Conservation (phyloP, 2,329 filamentous ascomycete genomes). For the Claviceps sp. region DNA sequence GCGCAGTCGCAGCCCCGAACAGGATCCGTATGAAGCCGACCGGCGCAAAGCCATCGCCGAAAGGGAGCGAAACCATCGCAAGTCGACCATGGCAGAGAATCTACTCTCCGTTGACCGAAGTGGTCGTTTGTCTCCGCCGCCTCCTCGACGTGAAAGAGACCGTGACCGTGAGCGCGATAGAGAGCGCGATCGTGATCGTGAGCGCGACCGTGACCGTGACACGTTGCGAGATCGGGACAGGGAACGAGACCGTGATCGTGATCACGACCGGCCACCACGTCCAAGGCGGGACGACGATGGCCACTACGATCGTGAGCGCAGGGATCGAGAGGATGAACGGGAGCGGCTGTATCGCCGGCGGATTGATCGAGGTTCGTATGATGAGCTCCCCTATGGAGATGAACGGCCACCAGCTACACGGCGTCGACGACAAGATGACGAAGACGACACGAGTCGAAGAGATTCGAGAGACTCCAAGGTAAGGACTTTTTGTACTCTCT, state of each 20-base stretch:
- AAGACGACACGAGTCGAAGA: constrained; percentile 52
- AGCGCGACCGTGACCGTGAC: constrained; percentile 15
- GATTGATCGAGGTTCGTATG: constrained; percentile 59
- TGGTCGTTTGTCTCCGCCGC: constrained; percentile 28
- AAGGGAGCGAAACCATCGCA: constrained; percentile 85
- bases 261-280: constrained; percentile 37
- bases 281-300: constrained; percentile 49
- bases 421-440: constrained; percentile 67
- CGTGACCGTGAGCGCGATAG: constrained; percentile 30
- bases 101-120: constrained; percentile 40
- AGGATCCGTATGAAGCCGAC: constrained; percentile 89
- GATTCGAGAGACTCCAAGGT: constrained; percentile 58
- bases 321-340: constrained; percentile 79
- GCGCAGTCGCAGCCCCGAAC: constrained; percentile 77
- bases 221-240: constrained; percentile 21
- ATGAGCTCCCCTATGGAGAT: constrained; percentile 86
- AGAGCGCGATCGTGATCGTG: constrained; percentile 17
- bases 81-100: constrained; percentile 56
- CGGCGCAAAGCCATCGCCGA: constrained; percentile 86
- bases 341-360: constrained; percentile 80
- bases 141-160: constrained; percentile 27
- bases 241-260: constrained; percentile 16
- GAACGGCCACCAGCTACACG: constrained; percentile 51
- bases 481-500: constrained; percentile 8
- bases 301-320: constrained; percentile 73